Conservation (phyloP, 495 filamentous ascomycete species). For the Glarea lozoyensis region DNA sequence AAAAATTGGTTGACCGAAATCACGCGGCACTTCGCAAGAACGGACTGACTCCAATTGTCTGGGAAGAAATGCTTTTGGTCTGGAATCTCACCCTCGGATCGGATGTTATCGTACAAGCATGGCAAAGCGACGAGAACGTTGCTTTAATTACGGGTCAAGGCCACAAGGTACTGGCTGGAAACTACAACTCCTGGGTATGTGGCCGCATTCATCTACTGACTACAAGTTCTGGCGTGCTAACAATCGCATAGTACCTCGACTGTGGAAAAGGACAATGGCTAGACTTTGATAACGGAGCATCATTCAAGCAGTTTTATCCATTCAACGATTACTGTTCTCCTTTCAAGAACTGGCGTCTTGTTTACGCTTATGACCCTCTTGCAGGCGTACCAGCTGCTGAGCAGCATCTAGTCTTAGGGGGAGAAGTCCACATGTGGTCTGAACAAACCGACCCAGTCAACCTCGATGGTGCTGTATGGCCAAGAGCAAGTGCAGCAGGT, state of each 20-base stretch:
- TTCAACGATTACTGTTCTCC: slow-evolving; percentile 72
- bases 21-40: slow-evolving; percentile 47
- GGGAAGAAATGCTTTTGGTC: slow-evolving; percentile 72
- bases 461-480: slow-evolving; percentile 66
- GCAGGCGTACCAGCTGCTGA: slow-evolving; percentile 45
- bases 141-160: slow-evolving; percentile 46
- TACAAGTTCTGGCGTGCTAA: slow-evolving; percentile 3
- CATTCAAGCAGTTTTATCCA: slow-evolving; percentile 44
- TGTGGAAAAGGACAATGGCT: slow-evolving; percentile 74
- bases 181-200: slow-evolving; percentile 65
- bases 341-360: slow-evolving; percentile 63
- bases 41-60: slow-evolving; percentile 60
- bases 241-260: slow-evolving; percentile 58
- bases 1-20: slow-evolving; percentile 58
- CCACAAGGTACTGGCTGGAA: slow-evolving; percentile 58
- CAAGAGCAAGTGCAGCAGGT: slow-evolving; percentile 58
- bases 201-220: slow-evolving; percentile 4
- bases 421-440: slow-evolving; percentile 69
- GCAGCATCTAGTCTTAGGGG: slow-evolving; percentile 60
- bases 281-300: slow-evolving; percentile 43
- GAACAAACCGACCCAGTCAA: slow-evolving; percentile 66
- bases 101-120: slow-evolving; percentile 61
- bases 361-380: slow-evolving; percentile 69
- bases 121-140: slow-evolving; percentile 51
- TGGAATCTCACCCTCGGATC: slow-evolving; percentile 66